Base-by-base conservation (phyloP, 2,329 filamentous ascomycete species). In the Myriosclerotinia duriaeana region DNA sequence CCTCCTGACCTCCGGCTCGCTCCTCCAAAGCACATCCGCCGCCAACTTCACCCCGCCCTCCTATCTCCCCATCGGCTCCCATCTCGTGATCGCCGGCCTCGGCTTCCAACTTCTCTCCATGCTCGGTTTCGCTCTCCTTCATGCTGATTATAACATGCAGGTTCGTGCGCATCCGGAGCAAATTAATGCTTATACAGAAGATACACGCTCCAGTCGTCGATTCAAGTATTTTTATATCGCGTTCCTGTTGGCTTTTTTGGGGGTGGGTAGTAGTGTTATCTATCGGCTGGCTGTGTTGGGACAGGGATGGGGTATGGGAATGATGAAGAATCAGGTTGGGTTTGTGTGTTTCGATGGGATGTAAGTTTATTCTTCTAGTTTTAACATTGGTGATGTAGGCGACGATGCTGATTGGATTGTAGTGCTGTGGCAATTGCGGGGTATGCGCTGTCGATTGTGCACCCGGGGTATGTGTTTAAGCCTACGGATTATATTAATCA, bases 271-370 rank as follows among this genome's bases (percentile, higher is more conserved):
- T 22, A 62, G 59, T 42, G 46, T 38, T 20, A 9, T 62, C 8
- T 62, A 62, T 38, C 38, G 34, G 26, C 30, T 62, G 34, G 15
- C n/a, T 50, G 38, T 53, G 11, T 30, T 62, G 9, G 59, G 34
- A 14, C 59, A 53, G n/a, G 59, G 46, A 22, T 62, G 59, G 46
- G 46, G 48, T 22, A 52, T 50, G n/a, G 15, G 46, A 5, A 34
- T 62, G 11, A 52, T 62, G 59, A 53, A 42, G 34, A 62, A 62
- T 62, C 46, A 62, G 59, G 34, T 40, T 50, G 59, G 15, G 36
- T 53, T 62, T 42, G 36, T 62, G n/a, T 62, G 46, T 53, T 53
- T 62, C 3, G 3, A 34, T 34, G 30, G 30, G 30, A 34, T 34
- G 30, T 34, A 34, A 34, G 30, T 34, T 34, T 34, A 34, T 5